phyloP scores from a whole-genome alignment of 2,329 filamentous ascomycete species.

The Colletotrichum siamense region DNA sequence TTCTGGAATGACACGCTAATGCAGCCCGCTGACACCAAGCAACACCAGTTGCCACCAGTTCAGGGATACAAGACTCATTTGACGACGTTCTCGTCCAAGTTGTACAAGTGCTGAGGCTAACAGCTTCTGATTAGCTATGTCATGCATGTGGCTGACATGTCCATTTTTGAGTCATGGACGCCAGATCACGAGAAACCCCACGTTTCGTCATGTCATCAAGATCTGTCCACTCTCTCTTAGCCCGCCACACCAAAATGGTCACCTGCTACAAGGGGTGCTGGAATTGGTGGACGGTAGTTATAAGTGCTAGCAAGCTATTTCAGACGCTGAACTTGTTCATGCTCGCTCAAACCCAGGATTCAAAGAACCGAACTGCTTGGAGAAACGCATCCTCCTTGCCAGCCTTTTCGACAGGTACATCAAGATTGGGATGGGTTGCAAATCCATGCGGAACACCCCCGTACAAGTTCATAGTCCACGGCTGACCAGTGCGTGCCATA shows the following conservation, averaged over 20 bases:
- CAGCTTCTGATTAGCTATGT: not conserved
- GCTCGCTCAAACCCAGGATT: slow-evolving; percentile 44
- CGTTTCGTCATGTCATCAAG: not conserved
- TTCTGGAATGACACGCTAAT: not conserved
- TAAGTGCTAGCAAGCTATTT: not conserved
- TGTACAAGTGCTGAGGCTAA: not conserved
- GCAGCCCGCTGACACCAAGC: not conserved
- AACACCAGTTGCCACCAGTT: not conserved
- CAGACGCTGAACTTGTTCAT: not conserved
- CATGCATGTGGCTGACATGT: not conserved
- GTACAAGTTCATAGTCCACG: slow-evolving; percentile 52
- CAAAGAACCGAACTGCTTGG: slow-evolving; percentile 79
- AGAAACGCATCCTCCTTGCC: slow-evolving; percentile 81
- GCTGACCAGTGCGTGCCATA: not conserved
- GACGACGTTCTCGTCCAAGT: not conserved
- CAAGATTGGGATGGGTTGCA: slow-evolving; percentile 68
- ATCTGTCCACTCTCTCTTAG: not conserved
- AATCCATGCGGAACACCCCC: slow-evolving; percentile 76
- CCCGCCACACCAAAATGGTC: not conserved
- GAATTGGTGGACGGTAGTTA: not conserved
- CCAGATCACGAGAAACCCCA: not conserved
- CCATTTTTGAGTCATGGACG: too few species aligned
- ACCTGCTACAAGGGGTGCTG: accelerated
- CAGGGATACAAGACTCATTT: not conserved
- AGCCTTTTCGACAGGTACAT: slow-evolving; percentile 59